Conservation (phyloP, 352 stramenopile genomes). For the Aphanomyces stellatus region DNA sequence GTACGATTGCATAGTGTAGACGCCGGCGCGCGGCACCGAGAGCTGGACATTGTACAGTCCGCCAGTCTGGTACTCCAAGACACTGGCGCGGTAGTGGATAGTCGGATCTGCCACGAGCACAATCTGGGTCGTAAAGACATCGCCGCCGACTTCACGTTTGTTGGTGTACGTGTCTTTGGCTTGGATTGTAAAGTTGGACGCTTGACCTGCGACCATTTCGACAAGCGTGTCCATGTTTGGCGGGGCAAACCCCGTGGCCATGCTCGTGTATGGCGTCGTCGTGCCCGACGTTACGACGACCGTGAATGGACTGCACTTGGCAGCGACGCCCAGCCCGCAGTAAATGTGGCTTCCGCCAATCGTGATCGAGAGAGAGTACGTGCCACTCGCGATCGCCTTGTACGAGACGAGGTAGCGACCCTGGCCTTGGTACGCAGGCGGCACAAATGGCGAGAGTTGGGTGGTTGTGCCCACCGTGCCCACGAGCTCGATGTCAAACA, state of each 20-base stretch:
- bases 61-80: constrained; percentile 35
- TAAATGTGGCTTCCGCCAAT: constrained; percentile 93
- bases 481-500: constrained; percentile 58
- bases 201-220: constrained; percentile 87
- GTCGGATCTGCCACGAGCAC: constrained; percentile 38
- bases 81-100: constrained; percentile 79
- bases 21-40: constrained; percentile 83
- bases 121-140: constrained; percentile 85
- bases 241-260: constrained; percentile 63
- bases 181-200: constrained; percentile 92
- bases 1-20: constrained; percentile 77
- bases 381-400: constrained; percentile 65
- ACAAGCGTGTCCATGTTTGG: constrained; percentile 78
- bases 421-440: constrained; percentile 81
- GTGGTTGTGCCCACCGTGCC: constrained; percentile 26
- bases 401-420: constrained; percentile 90
- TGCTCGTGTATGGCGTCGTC: constrained; percentile 82
- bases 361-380: constrained; percentile 86
- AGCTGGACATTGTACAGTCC: constrained; percentile 92
- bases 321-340: constrained; percentile 80
- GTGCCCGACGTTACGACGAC: constrained; percentile 80
- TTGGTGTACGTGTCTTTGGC: constrained; percentile 94
- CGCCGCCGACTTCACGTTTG: constrained; percentile 40
- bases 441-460: constrained; percentile 45
- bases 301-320: constrained; percentile 93